Percentiles rank a stretch among this genome's conserved stretches.
These are phyloP conservation scores for Wickerhamiella australiensis DNA, from an alignment of 805 yeast species.

Conservation along the genomic window DNA sequence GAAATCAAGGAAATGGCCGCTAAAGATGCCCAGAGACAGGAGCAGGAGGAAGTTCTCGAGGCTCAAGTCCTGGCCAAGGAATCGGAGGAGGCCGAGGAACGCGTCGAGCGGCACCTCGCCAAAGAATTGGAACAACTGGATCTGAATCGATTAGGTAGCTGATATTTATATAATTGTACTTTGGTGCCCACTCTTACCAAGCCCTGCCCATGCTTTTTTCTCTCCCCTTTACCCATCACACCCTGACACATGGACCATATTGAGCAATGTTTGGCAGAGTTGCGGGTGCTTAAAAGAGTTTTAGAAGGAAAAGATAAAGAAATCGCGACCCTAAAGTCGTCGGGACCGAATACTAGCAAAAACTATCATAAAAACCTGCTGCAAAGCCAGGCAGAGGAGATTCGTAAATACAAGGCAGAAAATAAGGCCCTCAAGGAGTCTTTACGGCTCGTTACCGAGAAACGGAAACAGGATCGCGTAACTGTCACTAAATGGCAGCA, in stretches of 20 bases:
- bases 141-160: background rate
- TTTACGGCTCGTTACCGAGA: background rate
- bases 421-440: slow-evolving; percentile 11
- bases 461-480: slow-evolving; percentile 8
- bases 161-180: no score
- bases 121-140: background rate
- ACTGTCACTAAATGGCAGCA: slow-evolving; percentile 9
- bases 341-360: background rate
- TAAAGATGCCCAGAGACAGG: background rate
- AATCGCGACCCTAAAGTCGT: background rate
- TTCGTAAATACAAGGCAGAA: slow-evolving; percentile 4
- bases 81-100: background rate
- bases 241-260: slow-evolving; percentile 7
- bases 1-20: background rate
- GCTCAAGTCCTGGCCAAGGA: background rate
- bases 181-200: no score
- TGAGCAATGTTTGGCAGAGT: slow-evolving; percentile 1
- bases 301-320: background rate
- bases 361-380: no score
- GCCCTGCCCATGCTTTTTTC: no score
- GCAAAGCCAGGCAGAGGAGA: background rate
- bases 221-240: no score
- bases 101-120: background rate
- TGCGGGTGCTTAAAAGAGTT: background rate
- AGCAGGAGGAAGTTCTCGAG: background rate